Evolutionary conservation across 805 yeast species (phyloP).

Genomic region (Starmerella asiatica): DNA sequence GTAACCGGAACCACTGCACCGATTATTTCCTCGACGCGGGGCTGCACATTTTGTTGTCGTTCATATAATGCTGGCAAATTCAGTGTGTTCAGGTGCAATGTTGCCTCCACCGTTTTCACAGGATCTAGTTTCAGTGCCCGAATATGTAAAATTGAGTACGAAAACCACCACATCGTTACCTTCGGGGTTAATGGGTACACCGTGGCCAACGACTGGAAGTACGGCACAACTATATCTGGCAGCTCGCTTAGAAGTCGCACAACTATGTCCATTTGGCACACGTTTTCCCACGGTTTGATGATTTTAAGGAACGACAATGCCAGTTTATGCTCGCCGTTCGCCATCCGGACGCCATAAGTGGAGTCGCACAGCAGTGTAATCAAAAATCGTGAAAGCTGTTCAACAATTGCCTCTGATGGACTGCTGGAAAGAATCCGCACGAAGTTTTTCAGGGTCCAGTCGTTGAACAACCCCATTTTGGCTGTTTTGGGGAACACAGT

Average conservation of each 20-base stretch:
- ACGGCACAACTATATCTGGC: constrained; percentile 66
- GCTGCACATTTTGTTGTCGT: not conserved
- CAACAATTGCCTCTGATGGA: constrained; percentile 20
- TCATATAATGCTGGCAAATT: not conserved
- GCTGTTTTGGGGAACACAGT: constrained; percentile 46
- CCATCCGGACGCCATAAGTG: constrained; percentile 27
- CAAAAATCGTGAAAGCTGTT: constrained; percentile 35
- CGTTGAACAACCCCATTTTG: constrained; percentile 66
- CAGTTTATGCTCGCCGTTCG: constrained; percentile 44
- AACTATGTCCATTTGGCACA: constrained; percentile 43
- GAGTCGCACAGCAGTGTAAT: constrained; percentile 36
- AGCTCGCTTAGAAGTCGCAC: constrained; percentile 37
- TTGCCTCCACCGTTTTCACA: not conserved
- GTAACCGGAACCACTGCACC: constrained; percentile 47
- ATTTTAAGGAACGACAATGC: constrained; percentile 47
- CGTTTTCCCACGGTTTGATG: constrained; percentile 74
- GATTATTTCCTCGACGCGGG: constrained; percentile 1
- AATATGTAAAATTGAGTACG: constrained; percentile 49
- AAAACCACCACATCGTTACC: constrained; percentile 68
- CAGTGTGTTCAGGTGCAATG: constrained; percentile 36
- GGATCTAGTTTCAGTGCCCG: constrained; percentile 35
- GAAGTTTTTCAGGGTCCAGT: constrained; percentile 50
- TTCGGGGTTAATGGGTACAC: constrained; percentile 55
- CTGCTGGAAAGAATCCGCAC: constrained; percentile 36
- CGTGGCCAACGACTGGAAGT: constrained; percentile 24